Percentiles rank a stretch among this genome's conserved stretches.
Conservation (phyloP, 176 grass and related monocot genomes). For the Musa beccarii region DNA sequence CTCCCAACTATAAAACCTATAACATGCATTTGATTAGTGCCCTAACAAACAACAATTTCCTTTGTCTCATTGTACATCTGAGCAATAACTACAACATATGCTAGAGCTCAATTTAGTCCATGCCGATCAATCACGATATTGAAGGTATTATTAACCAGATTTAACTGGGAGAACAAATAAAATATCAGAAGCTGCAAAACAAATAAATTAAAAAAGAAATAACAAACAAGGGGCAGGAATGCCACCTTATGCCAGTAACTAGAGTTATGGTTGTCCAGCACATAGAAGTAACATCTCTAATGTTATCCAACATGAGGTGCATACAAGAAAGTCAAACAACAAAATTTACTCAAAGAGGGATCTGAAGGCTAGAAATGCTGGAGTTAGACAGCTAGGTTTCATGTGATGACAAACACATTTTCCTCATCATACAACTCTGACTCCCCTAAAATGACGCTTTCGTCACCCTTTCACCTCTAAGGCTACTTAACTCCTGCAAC, state of each 20-base stretch:
- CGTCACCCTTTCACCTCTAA: background rate
- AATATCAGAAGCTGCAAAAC: no score
- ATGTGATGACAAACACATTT: background rate
- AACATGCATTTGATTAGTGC: no score
- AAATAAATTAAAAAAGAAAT: no score
- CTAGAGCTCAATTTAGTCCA: no score
- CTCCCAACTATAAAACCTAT: no score
- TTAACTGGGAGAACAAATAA: no score
- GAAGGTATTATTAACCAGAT: no score
- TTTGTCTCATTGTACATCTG: no score
- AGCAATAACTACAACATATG: no score
- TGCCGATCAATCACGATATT: no score
- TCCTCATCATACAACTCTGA: background rate
- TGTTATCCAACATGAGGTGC: background rate
- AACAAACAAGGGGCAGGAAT: no score
- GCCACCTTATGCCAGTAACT: background rate
- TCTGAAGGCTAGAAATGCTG: background rate
- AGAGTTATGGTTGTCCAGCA: background rate
- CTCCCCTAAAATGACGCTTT: background rate
- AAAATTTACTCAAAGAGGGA: background rate
- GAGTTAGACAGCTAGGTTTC: background rate
- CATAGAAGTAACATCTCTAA: background rate
- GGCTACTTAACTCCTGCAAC: background rate
- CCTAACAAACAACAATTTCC: no score
- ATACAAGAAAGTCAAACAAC: background rate